phyloP scores from a whole-genome alignment of 345 rosid species.

The Gossypium longicalyx region DNA sequence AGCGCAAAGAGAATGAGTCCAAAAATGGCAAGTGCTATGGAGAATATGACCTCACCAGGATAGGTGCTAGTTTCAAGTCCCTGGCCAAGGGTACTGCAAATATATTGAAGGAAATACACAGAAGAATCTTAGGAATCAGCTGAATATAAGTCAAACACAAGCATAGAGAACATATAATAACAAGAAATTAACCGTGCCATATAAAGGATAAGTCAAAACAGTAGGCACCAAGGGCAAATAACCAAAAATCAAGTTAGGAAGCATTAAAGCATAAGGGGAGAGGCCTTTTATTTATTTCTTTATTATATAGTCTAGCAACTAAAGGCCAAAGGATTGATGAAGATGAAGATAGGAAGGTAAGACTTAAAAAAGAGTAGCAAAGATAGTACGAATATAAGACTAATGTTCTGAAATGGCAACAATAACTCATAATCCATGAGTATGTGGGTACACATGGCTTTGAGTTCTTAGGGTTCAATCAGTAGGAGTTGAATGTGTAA shows the following conservation, averaged over 20 bases:
- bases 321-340: not conserved
- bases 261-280: not conserved
- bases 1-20: slow-evolving; percentile 96
- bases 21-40: slow-evolving; percentile 72
- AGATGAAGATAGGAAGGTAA: not conserved
- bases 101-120: slow-evolving; percentile 18
- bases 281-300: not conserved
- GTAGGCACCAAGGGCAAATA: not conserved
- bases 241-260: not conserved
- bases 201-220: not conserved
- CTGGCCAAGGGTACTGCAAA: slow-evolving; percentile 88
- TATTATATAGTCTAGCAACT: not conserved
- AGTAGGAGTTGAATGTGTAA: not conserved
- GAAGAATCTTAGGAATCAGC: not conserved
- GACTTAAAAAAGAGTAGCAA: not conserved
- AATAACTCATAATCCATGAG: not conserved
- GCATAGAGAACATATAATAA: not conserved
- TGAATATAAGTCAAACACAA: no score
- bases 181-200: not conserved
- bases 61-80: slow-evolving; percentile 90
- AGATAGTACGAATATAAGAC: not conserved
- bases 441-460: not conserved
- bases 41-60: slow-evolving; percentile 80
- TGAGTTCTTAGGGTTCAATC: not conserved
- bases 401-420: not conserved